Conservation (phyloP, 2,329 filamentous ascomycete genomes). For the Trichoderma breve region DNA sequence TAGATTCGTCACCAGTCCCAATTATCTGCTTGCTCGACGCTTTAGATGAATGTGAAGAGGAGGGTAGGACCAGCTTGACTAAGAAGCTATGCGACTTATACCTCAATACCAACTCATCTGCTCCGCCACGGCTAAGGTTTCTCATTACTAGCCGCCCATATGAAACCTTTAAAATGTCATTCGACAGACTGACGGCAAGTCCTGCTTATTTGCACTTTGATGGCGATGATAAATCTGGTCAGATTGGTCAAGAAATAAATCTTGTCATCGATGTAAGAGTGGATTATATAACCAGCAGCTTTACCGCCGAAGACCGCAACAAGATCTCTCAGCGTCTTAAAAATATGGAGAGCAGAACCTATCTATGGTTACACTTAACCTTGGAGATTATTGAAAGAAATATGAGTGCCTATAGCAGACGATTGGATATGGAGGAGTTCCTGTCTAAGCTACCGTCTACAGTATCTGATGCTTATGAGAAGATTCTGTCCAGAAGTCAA, state of each 20-base stretch:
- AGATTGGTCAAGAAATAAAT: slow-evolving; percentile 34
- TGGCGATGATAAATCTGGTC: slow-evolving; percentile 28
- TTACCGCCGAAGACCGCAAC: slow-evolving; percentile 22
- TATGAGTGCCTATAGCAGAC: slow-evolving; percentile 19
- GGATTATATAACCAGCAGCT: slow-evolving; percentile 19
- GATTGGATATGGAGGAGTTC: slow-evolving; percentile 16
- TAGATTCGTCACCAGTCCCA: slow-evolving; percentile 13
- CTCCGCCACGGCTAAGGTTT: slow-evolving; percentile 30
- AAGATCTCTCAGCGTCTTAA: slow-evolving; percentile 30
- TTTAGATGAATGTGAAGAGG: slow-evolving; percentile 33
- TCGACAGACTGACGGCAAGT: slow-evolving; percentile 16
- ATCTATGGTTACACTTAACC: slow-evolving; percentile 40
- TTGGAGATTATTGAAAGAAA: slow-evolving; percentile 32
- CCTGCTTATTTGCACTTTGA: slow-evolving; percentile 27
- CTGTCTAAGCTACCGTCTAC: slow-evolving; percentile 23
- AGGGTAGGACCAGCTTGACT: slow-evolving; percentile 21
- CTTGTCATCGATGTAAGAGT: slow-evolving; percentile 31
- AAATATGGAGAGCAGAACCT: slow-evolving; percentile 35
- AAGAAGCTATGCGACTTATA: slow-evolving; percentile 19
- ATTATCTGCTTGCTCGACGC: slow-evolving; percentile 34
- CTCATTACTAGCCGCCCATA: slow-evolving; percentile 36
- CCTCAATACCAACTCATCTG: not conserved
- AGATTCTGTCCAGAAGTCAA: slow-evolving; percentile 24
- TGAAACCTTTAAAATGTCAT: slow-evolving; percentile 25
- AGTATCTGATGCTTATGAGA: slow-evolving; percentile 30